Percentiles rank a stretch among this genome's conserved stretches.
These are phyloP conservation scores for Chlamydomonas reinhardtii DNA, from an alignment of 163 green algal species.

Conservation along the genomic window DNA sequence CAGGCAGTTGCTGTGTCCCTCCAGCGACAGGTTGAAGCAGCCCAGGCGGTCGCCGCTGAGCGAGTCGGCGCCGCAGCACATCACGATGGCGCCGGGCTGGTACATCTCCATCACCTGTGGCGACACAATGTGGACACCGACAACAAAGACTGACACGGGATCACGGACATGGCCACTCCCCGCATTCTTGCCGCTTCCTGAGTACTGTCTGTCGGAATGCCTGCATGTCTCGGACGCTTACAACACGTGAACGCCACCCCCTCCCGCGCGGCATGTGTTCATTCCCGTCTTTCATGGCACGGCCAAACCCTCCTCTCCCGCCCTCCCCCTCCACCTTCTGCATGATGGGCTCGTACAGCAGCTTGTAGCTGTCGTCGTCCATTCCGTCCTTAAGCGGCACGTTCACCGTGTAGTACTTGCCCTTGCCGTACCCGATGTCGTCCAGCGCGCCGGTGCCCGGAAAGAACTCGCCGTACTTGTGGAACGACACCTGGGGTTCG, in stretches of 20 bases:
- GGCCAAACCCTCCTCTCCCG: too few relatives aligned
- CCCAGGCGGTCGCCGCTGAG: constrained; percentile 93
- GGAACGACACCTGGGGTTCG: constrained; percentile 82
- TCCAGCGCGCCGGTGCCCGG: constrained; percentile 88
- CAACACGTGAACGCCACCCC: too few relatives aligned
- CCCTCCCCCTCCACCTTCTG: constrained; percentile 71
- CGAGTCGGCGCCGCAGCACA: constrained; percentile 92
- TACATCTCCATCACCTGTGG: constrained; percentile 94
- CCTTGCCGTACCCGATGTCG: constrained; percentile 77
- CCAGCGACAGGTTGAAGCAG: constrained; percentile 96
- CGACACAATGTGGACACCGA: too few relatives aligned
- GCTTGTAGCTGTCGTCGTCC: constrained; percentile 90
- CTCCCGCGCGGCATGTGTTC: too few relatives aligned
- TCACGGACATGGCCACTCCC: too few relatives aligned
- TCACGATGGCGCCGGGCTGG: constrained; percentile 92
- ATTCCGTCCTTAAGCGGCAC: constrained; percentile 94
- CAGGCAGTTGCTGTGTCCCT: constrained; percentile 92
- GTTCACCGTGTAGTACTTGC: constrained; percentile 89
- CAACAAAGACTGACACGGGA: too few relatives aligned
- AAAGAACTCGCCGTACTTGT: constrained; percentile 97
- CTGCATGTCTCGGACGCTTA: too few relatives aligned
- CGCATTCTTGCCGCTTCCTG: too few relatives aligned
- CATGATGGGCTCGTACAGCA: constrained; percentile 95
- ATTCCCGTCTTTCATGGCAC: too few relatives aligned
- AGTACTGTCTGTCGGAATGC: too few relatives aligned